Conservation (phyloP, 228 moss, liverwort and hornwort species). For the Sphagnum magellanicum region DNA sequence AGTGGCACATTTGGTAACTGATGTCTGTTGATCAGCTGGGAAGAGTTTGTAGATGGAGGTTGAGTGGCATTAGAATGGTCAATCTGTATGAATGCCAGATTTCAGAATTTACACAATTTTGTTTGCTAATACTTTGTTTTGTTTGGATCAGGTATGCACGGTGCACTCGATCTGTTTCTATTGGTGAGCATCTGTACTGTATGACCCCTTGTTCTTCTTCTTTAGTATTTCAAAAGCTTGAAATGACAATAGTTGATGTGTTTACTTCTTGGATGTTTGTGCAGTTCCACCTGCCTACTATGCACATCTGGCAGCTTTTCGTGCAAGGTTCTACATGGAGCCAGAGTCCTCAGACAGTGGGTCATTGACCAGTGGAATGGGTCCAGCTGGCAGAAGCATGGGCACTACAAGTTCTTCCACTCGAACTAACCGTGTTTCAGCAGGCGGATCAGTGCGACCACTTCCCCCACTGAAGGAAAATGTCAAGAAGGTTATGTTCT, state of each 20-base stretch:
- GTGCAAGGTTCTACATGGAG: constrained; percentile 97
- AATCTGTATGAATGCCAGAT: no score
- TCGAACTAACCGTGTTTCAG: constrained; percentile 24
- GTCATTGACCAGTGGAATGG: constrained; percentile 52
- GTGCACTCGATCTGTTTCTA: constrained; percentile 86
- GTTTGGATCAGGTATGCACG: constrained; percentile 67
- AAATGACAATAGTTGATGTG: neutral
- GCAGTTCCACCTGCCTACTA: constrained; percentile 80
- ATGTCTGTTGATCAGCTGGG: no score
- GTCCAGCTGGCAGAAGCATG: constrained; percentile 41
- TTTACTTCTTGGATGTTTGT: neutral
- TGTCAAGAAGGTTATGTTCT: constrained; percentile 56
- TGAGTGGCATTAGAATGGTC: no score
- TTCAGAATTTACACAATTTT: neutral
- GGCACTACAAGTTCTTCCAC: constrained; percentile 26
- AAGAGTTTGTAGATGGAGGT: no score
- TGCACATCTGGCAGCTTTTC: constrained; percentile 90
- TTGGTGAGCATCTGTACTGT: constrained; percentile 37
- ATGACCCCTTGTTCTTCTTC: no score
- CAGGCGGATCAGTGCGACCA: constrained; percentile 31
- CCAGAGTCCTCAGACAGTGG: constrained; percentile 94
- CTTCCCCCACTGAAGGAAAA: constrained; percentile 58
- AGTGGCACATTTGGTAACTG: no score
- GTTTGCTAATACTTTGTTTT: neutral
- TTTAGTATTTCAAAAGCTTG: no score